These are phyloP conservation scores for Nemania diffusa DNA, from an alignment of 2,329 filamentous ascomycete genomes.

Conservation along the genomic window DNA sequence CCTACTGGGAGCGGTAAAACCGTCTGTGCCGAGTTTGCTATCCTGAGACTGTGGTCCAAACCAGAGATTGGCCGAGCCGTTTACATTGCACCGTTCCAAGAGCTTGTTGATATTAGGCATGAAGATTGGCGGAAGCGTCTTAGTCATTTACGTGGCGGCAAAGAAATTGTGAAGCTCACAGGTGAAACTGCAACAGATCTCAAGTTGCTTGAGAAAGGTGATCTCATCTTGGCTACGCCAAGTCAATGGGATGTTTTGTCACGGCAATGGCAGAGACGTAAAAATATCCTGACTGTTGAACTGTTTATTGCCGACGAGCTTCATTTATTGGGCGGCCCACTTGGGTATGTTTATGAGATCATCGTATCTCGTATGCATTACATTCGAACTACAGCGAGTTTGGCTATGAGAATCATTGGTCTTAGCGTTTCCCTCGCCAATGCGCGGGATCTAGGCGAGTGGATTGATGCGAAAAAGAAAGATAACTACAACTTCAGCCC, in stretches of 20 bases:
- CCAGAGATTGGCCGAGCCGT: slow-evolving; percentile 80
- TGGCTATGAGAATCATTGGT: slow-evolving; percentile 85
- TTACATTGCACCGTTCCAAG: slow-evolving; percentile 94
- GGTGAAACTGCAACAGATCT: slow-evolving; percentile 93
- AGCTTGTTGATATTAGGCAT: slow-evolving; percentile 83
- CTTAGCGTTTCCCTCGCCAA: slow-evolving; percentile 93
- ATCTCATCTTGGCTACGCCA: slow-evolving; percentile 92
- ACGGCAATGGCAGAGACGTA: slow-evolving; percentile 94
- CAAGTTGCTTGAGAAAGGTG: slow-evolving; percentile 85
- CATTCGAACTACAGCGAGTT: slow-evolving; percentile 88
- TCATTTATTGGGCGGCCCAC: slow-evolving; percentile 87
- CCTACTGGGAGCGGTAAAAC: slow-evolving; percentile 97
- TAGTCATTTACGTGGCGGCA: slow-evolving; percentile 77
- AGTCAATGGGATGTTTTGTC: slow-evolving; percentile 96
- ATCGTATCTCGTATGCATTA: slow-evolving; percentile 98
- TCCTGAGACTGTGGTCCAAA: slow-evolving; percentile 87
- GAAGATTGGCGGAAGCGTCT: slow-evolving; percentile 89
- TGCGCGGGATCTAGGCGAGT: slow-evolving; percentile 92
- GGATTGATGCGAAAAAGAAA: slow-evolving; percentile 97
- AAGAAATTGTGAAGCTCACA: slow-evolving; percentile 90
- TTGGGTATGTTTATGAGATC: slow-evolving; percentile 92
- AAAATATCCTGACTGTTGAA: slow-evolving; percentile 90
- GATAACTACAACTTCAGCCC: slow-evolving; percentile 99
- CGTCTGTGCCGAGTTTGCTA: slow-evolving; percentile 92
- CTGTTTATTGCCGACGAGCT: slow-evolving; percentile 96